Evolutionary conservation across 2,329 filamentous ascomycete genomes (phyloP), one percentile per base, ranked within the genome.

Genomic region (Botrytis pseudocinerea): DNA sequence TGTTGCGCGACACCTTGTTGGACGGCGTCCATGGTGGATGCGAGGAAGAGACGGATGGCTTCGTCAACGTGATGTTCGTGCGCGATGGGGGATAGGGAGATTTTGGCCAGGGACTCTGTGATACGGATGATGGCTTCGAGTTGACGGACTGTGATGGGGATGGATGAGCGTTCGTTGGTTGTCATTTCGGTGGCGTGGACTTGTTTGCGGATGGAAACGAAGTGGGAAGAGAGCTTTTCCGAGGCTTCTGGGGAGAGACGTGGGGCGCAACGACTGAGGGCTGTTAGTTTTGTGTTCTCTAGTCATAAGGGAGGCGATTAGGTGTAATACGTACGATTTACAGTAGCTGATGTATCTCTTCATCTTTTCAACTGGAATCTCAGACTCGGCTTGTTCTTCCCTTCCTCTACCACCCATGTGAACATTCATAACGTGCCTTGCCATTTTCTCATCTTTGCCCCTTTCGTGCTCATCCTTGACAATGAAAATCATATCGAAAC

Each of bases 401-500:
- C 92, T 84, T 59, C 93, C 92, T 70, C 92, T 90, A 22, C 93
- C 93, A 73, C 94, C 94, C 93, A 98, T 98, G 79, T 98, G 95
- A 76, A 99, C 95, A 63, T 92, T 91, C 91, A 99, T 97, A 80
- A 99, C 95, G 88, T 99, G 96, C 81, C 92, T 95, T 20, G 96
- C 96, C 80, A 99, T 98, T 6, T 88, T 91, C 84, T 98, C 94
- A 80, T 99, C 96, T 79, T 95, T 93, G 73, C 89, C 91, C 62
- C 93, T 89, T 75, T 95, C 93, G 82, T 99, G 96, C 75, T 97
- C 94, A 82, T 99, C 96, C 78, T 93, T 93, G 75, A 99, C 95
- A 77, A 99, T 98, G 85, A 98, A 99, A 77, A 99, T 98, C 93
- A 99, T 98, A 83, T 99, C 96, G 82, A 99, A 99, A 88, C 96